Evolutionary conservation across 202 grass and related monocot genomes (phyloP).

Genomic region (Saccharum hybrid): DNA sequence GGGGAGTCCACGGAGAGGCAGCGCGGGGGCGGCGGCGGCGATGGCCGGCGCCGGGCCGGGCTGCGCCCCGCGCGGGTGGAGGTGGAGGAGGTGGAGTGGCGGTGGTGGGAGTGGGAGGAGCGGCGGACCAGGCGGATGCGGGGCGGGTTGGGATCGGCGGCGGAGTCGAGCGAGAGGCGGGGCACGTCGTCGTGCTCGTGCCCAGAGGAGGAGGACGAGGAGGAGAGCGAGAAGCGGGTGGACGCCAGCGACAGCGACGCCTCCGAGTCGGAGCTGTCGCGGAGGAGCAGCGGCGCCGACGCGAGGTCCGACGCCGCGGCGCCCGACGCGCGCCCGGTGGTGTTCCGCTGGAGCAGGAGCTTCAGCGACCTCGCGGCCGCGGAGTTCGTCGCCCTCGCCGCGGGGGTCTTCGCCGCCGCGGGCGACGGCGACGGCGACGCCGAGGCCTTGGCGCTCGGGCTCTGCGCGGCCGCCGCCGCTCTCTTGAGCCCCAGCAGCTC

Average conservation of each 20-base stretch:
- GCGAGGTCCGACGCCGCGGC: constrained; percentile 49
- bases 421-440: neutral
- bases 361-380: constrained; percentile 66
- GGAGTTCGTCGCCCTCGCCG: constrained; percentile 30
- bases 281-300: constrained; percentile 64
- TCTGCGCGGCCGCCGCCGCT: constrained; percentile 32
- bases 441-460: constrained; percentile 52
- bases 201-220: constrained; percentile 73
- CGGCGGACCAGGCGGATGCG: constrained; percentile 59
- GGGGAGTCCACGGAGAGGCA: constrained; percentile 74
- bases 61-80: constrained; percentile 24
- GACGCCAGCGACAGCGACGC: constrained; percentile 59
- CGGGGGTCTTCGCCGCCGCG: neutral
- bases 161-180: constrained; percentile 57
- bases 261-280: constrained; percentile 79
- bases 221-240: constrained; percentile 80
- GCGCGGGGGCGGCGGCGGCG: constrained; percentile 30
- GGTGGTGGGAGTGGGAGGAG: constrained; percentile 16
- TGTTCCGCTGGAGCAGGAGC: constrained; percentile 70
- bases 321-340: constrained; percentile 20
- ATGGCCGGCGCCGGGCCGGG: constrained; percentile 31
- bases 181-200: constrained; percentile 75
- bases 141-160: constrained; percentile 42
- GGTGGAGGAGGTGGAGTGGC: constrained; percentile 37
- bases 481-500: constrained; percentile 86